Evolutionary conservation across 2,329 filamentous ascomycete genomes (phyloP).

Genomic region (Bretziella fagacearum): DNA sequence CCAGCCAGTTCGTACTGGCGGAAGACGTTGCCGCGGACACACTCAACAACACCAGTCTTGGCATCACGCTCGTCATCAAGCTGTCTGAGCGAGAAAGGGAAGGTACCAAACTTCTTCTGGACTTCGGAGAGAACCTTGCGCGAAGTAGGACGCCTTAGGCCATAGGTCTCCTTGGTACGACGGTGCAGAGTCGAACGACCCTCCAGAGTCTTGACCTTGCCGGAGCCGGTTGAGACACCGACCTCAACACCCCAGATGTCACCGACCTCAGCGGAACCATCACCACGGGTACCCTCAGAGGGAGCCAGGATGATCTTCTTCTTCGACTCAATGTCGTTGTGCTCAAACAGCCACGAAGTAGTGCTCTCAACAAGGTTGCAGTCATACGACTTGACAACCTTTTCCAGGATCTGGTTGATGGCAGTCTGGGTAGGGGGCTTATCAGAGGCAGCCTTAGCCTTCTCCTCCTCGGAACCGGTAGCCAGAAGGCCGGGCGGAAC

Average conservation of each 20-base stretch:
- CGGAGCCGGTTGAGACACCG: slow-evolving; percentile 73
- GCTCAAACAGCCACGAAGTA: slow-evolving; percentile 89
- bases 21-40: slow-evolving; percentile 80
- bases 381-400: slow-evolving; percentile 78
- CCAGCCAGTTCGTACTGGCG: slow-evolving; percentile 92
- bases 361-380: slow-evolving; percentile 94
- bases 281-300: slow-evolving; percentile 74
- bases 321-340: slow-evolving; percentile 90
- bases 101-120: slow-evolving; percentile 91
- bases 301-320: slow-evolving; percentile 96
- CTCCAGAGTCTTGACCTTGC: slow-evolving; percentile 86
- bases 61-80: slow-evolving; percentile 91
- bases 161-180: slow-evolving; percentile 80
- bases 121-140: slow-evolving; percentile 86
- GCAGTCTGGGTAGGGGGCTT: slow-evolving; percentile 73
- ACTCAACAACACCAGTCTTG: slow-evolving; percentile 92
- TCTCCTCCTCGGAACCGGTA: slow-evolving; percentile 78
- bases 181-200: slow-evolving; percentile 85
- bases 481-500: slow-evolving; percentile 76
- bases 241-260: slow-evolving; percentile 98
- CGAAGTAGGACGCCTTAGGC: slow-evolving; percentile 84
- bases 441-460: slow-evolving; percentile 69
- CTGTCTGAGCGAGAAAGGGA: slow-evolving; percentile 95
- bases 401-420: slow-evolving; percentile 78
- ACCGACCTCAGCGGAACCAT: slow-evolving; percentile 71